Evolutionary conservation across 2,329 filamentous ascomycete genomes (phyloP).

Genomic region (Nigrospora oryzae): DNA sequence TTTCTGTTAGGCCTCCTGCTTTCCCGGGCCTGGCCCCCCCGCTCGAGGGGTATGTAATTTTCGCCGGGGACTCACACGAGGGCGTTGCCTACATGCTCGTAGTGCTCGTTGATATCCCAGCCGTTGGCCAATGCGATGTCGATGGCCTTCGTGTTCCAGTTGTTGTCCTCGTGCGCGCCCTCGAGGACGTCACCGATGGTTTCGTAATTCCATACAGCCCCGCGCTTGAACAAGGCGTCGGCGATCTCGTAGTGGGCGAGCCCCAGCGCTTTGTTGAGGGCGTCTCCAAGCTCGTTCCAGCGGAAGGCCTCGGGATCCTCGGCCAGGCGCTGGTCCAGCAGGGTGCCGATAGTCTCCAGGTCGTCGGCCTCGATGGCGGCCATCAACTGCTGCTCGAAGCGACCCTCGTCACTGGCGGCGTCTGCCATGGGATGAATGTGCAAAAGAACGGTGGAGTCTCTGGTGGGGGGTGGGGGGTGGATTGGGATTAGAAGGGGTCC

Average conservation of each 20-base stretch:
- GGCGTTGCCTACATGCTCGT: background rate
- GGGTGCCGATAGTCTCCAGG: background rate
- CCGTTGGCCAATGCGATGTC: background rate
- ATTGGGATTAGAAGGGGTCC: too few relatives aligned
- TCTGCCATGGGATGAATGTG: background rate
- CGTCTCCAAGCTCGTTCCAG: background rate
- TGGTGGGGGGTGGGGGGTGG: too few relatives aligned
- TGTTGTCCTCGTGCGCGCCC: background rate
- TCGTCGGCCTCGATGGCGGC: background rate
- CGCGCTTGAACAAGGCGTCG: background rate
- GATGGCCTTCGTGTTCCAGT: background rate
- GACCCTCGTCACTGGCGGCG: background rate
- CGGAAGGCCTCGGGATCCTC: background rate
- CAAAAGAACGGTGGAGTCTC: too few relatives aligned
- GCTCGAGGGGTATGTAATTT: background rate
- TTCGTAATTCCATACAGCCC: background rate
- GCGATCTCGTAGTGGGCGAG: background rate
- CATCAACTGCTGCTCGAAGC: background rate
- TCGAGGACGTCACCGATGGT: background rate
- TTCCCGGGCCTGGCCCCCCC: too few relatives aligned
- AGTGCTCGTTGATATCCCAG: background rate
- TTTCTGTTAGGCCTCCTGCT: too few relatives aligned
- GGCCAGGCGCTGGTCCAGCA: background rate
- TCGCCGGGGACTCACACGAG: background rate
- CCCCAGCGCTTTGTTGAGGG: background rate